Base-by-base conservation (phyloP, 2,329 filamentous ascomycete genomes). In the Cryphonectria radicalis region DNA sequence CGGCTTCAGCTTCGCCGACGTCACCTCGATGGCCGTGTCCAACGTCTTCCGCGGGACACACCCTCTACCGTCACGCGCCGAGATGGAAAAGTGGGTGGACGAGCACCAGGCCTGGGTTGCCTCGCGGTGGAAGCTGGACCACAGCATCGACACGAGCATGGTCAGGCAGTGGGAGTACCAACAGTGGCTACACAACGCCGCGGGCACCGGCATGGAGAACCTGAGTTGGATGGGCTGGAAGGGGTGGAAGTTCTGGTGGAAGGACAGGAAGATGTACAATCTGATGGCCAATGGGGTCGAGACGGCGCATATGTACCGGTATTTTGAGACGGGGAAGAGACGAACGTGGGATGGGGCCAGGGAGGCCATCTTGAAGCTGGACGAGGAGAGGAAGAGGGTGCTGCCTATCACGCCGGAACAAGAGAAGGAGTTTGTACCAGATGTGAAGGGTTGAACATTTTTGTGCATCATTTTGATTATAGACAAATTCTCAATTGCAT, bases 21-120 rank as follows among this genome's bases (percentile, higher is more conserved):
- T 87, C 53, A 80, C 79, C 5, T 77, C 80, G 55, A 85, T 84
- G 83, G 79, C 81, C 17, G 74, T 86, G 7, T 80, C 82, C 0
- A 83, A 85, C 69, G 76, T 84, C 22, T 87, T 82, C 81, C 78
- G 79, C 4, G 82, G 81, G 1, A 78, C 76, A 3, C 80, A 79
- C 0, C 32, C 65, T 0, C 78, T 87, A 0, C 85, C 84, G 0
- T 71, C 80, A 0, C 63, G 67, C 1, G 42, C 66, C 0, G 78
- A 78, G 1, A 86, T 86, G 83, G 73, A 78, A 71, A 62, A 70
- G n/a, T 71, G 77, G 60, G 76, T 83, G 43, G 76, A 81, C 55
- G 60, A 67, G 28, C 78, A 83, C 72, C 77, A 83, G 67, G 63
- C 74, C 32, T 80, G 79, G 77, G 70, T 82, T 50, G 77, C 76